Conservation (phyloP, 2,329 filamentous ascomycete genomes). For the Xylaria sp. region DNA sequence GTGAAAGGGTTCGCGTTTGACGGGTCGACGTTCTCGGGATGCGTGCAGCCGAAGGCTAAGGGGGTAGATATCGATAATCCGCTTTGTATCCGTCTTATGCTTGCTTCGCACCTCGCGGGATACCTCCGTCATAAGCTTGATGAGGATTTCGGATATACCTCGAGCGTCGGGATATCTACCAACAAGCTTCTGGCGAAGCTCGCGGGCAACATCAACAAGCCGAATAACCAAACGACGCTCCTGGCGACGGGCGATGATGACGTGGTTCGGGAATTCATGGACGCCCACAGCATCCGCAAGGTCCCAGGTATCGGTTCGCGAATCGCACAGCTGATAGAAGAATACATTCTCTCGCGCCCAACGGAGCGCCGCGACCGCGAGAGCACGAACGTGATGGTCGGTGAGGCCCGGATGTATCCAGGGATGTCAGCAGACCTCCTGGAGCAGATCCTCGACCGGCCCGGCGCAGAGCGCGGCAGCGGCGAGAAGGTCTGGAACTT, state of each 20-base stretch:
- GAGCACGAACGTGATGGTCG: conserved; percentile 65
- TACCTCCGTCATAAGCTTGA: conserved; percentile 79
- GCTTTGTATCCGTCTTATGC: conserved; percentile 69
- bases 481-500: conserved; percentile 79
- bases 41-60: conserved; percentile 54
- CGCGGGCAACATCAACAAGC: conserved; percentile 85
- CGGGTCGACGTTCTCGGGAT: conserved; percentile 73
- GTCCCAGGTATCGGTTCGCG: conserved; percentile 89
- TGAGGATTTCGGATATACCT: conserved; percentile 82
- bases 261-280: conserved; percentile 75
- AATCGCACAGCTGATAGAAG: conserved; percentile 73
- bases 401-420: conserved; percentile 70
- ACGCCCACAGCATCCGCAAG: conserved; percentile 77
- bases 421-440: conserved; percentile 72
- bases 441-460: conserved; percentile 74
- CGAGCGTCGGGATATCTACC: conserved; percentile 86
- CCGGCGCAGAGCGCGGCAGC: conserved; percentile 76
- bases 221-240: conserved; percentile 85
- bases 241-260: conserved; percentile 67
- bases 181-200: conserved; percentile 89
- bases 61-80: conserved; percentile 49
- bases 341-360: conserved; percentile 58
- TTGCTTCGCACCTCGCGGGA: conserved; percentile 84
- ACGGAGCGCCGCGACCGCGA: conserved; percentile 51
- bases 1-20: conserved; percentile 84